Conservation (phyloP, 805 yeast species). For the Hanseniaspora lachancei region DNA sequence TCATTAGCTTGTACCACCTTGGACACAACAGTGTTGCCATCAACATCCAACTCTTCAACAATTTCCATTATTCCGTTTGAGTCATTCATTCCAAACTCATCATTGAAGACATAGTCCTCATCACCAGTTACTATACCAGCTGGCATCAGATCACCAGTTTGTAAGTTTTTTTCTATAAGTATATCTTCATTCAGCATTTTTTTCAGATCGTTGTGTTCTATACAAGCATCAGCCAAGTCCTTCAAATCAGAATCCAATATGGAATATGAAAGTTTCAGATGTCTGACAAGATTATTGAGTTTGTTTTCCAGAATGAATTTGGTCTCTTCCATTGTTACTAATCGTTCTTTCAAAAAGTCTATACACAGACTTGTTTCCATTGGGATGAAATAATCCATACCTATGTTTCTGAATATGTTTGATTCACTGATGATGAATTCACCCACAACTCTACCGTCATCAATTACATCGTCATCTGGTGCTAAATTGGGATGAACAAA, state of each 20-base stretch:
- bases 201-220: neutral
- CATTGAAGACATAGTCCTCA: conserved; percentile 1
- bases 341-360: conserved; percentile 20
- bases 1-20: neutral
- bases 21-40: conserved; percentile 28
- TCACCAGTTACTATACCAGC: conserved; percentile 2
- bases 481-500: neutral
- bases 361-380: conserved; percentile 20
- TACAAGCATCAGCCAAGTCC: neutral
- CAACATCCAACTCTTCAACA: conserved; percentile 52
- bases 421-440: conserved; percentile 22
- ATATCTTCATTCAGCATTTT: neutral
- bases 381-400: conserved; percentile 26
- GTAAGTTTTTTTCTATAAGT: conserved; percentile 8
- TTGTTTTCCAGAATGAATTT: conserved; percentile 5
- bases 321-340: conserved; percentile 12
- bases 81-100: conserved; percentile 11
- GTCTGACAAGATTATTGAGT: conserved; percentile 7
- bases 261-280: neutral
- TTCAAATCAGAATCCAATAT: neutral
- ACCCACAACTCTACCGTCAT: conserved; percentile 21
- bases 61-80: conserved; percentile 40
- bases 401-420: conserved; percentile 22
- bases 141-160: conserved; percentile 11
- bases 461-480: neutral